A percentile compares a stretch with the other conserved stretches of the same genome.
Evolutionary conservation across 176 grass and related monocot genomes (phyloP).

Genomic region (Secale cereale): DNA sequence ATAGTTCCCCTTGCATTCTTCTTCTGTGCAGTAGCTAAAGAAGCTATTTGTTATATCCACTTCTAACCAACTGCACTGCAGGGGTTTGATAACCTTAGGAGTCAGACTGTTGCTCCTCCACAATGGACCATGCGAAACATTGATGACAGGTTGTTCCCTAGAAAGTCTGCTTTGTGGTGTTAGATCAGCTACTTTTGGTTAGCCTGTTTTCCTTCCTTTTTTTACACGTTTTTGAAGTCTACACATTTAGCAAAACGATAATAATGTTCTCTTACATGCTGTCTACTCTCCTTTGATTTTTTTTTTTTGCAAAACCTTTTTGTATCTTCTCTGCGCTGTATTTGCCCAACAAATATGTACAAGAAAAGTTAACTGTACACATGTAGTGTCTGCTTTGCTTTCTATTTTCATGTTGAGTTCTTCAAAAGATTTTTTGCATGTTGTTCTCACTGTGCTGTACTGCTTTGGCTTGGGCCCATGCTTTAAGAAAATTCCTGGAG

Average conservation of each 20-base stretch:
- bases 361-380: not conserved
- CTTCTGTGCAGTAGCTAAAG: constrained; percentile 15
- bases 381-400: not conserved
- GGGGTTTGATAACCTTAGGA: constrained; percentile 98
- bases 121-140: constrained; percentile 99
- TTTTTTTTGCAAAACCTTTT: not conserved
- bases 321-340: not conserved
- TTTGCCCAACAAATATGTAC: not conserved
- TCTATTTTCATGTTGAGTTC: not conserved
- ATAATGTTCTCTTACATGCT: not conserved
- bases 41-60: constrained; percentile 25
- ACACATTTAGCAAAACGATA: not conserved
- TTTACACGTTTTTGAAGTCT: constrained; percentile 2
- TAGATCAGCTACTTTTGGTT: constrained; percentile 22
- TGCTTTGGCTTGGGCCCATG: constrained; percentile 6
- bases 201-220: constrained; percentile 18
- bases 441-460: not conserved
- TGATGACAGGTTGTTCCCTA: constrained; percentile 85
- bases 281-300: not conserved
- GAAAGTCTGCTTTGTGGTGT: constrained; percentile 35
- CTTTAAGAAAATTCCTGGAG: not conserved
- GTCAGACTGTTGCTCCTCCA: constrained; percentile 90
- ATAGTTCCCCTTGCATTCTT: constrained; percentile 28
- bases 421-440: not conserved
- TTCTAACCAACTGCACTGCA: constrained; percentile 34